A percentile compares a stretch with the other conserved stretches of the same genome.
phyloP scores from a whole-genome alignment of 2,329 filamentous ascomycete genomes.

The Trichoderma sp. region DNA sequence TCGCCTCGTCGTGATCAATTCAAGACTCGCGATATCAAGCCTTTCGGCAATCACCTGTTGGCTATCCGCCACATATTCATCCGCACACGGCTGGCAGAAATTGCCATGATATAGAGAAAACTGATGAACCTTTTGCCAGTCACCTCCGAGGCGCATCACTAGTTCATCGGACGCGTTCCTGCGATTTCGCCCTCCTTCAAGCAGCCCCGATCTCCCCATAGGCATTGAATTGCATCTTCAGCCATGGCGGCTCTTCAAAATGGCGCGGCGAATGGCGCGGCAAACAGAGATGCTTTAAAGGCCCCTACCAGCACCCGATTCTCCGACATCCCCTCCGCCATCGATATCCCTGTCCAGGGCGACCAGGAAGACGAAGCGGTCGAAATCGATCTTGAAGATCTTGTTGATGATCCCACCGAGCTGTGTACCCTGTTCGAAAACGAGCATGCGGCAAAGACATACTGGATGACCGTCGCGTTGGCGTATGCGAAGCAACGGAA shows the following conservation, averaged over 20 bases:
- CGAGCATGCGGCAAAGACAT: slow-evolving; percentile 83
- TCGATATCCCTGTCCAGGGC: slow-evolving; percentile 63
- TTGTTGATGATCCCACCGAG: slow-evolving; percentile 91
- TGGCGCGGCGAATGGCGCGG: slow-evolving; percentile 42
- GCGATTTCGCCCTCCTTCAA: slow-evolving; percentile 14
- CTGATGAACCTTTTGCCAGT: slow-evolving; percentile 30
- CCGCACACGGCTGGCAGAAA: not conserved
- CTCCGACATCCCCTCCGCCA: slow-evolving; percentile 61
- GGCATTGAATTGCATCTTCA: slow-evolving; percentile 1
- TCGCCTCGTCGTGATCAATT: not conserved
- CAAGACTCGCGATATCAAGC: slow-evolving; percentile 7
- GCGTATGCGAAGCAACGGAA: slow-evolving; percentile 96
- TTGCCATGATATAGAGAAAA: slow-evolving; percentile 18
- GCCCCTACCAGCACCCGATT: slow-evolving; percentile 54
- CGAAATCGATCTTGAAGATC: slow-evolving; percentile 87
- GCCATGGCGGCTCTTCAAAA: slow-evolving; percentile 46
- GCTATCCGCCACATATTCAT: not conserved
- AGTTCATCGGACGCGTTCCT: slow-evolving; percentile 32
- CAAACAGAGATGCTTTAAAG: slow-evolving; percentile 37
- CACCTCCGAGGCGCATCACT: slow-evolving; percentile 32
- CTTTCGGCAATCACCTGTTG: not conserved
- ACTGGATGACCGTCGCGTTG: slow-evolving; percentile 97
- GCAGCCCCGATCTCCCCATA: slow-evolving; percentile 15
- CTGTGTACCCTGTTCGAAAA: slow-evolving; percentile 93
- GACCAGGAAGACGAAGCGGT: slow-evolving; percentile 71